Evolutionary conservation across 176 grass and related monocot genomes (phyloP).

Genomic region (Oryza punctata): DNA sequence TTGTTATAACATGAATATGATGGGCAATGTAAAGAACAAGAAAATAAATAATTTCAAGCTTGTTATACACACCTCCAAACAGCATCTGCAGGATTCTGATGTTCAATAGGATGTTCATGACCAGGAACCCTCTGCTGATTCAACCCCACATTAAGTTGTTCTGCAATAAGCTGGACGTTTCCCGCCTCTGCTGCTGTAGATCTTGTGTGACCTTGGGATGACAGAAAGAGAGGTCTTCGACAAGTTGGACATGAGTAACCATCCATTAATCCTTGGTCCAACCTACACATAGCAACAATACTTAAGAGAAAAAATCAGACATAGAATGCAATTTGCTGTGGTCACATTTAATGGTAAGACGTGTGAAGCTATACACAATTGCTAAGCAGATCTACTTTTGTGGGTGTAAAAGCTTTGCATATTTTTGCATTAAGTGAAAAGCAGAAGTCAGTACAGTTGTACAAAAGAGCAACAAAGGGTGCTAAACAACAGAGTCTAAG

Average conservation of each 20-base stretch:
- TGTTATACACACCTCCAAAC: slow-evolving; percentile 76
- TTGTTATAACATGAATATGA: slow-evolving; percentile 8
- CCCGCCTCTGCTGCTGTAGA: slow-evolving; percentile 39
- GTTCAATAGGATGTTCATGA: slow-evolving; percentile 61
- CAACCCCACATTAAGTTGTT: slow-evolving; percentile 64
- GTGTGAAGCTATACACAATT: slow-evolving; percentile 10
- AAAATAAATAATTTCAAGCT: neutral
- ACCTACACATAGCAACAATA: slow-evolving; percentile 57
- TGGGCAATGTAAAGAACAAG: neutral
- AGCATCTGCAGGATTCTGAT: slow-evolving; percentile 68
- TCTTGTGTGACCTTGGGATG: slow-evolving; percentile 57
- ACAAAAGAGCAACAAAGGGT: neutral
- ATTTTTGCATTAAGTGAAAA: neutral
- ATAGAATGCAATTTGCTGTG: neutral
- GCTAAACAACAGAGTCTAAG: neutral
- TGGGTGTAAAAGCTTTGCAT: neutral
- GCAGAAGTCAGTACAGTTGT: neutral
- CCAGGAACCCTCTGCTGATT: slow-evolving; percentile 67
- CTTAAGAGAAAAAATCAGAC: slow-evolving; percentile 22
- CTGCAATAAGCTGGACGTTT: slow-evolving; percentile 64
- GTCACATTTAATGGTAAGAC: slow-evolving; percentile 33
- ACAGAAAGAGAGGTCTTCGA: slow-evolving; percentile 78
- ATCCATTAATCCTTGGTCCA: slow-evolving; percentile 92
- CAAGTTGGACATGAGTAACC: slow-evolving; percentile 97
- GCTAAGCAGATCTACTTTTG: slow-evolving; percentile 11